A percentile compares a stretch with the other conserved stretches of the same genome.
Evolutionary conservation across 2,329 filamentous ascomycete genomes (phyloP).

Genomic region (Fusarium buharicum): DNA sequence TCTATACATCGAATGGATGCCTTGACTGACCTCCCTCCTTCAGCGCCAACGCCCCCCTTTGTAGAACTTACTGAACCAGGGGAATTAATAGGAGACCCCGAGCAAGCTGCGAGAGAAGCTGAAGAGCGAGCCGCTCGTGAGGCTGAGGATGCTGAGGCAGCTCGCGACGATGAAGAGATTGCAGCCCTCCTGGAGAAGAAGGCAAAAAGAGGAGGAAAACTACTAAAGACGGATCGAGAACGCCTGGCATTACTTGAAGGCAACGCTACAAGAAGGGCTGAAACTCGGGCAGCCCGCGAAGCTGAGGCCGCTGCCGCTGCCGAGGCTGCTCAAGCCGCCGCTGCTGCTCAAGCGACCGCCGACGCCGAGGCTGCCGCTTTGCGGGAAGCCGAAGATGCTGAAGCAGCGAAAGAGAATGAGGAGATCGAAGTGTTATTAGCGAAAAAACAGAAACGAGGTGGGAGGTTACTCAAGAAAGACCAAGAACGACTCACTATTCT

Average conservation of each 20-base stretch:
- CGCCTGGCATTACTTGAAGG: conserved; percentile 34
- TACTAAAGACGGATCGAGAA: conserved; percentile 38
- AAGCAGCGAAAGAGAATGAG: conserved; percentile 38
- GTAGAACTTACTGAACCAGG: conserved; percentile 57
- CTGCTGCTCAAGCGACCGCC: conserved; percentile 34
- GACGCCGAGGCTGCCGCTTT: conserved; percentile 38
- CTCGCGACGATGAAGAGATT: conserved; percentile 49
- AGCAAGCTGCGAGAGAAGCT: conserved; percentile 36
- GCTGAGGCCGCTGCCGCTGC: conserved; percentile 35
- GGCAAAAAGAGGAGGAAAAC: conserved; percentile 36
- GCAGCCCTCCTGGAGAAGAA: conserved; percentile 57
- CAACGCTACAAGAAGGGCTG: conserved; percentile 41
- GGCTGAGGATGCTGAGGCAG: conserved; percentile 40
- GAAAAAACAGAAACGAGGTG: conserved; percentile 39
- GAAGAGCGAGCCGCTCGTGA: conserved; percentile 41
- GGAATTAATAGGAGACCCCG: conserved; percentile 49
- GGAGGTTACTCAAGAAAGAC: conserved; percentile 39
- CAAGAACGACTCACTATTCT: conserved; percentile 37
- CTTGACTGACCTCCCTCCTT: conserved; percentile 58
- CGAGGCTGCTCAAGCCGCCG: conserved; percentile 38
- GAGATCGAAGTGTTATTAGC: conserved; percentile 30
- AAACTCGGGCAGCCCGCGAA: conserved; percentile 45
- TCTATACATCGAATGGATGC: conserved; percentile 54
- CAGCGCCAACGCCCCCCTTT: conserved; percentile 59
- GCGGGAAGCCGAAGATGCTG: conserved; percentile 48